Evolutionary conservation across 148 eudicot species (phyloP).

Genomic region (Silene conica): DNA sequence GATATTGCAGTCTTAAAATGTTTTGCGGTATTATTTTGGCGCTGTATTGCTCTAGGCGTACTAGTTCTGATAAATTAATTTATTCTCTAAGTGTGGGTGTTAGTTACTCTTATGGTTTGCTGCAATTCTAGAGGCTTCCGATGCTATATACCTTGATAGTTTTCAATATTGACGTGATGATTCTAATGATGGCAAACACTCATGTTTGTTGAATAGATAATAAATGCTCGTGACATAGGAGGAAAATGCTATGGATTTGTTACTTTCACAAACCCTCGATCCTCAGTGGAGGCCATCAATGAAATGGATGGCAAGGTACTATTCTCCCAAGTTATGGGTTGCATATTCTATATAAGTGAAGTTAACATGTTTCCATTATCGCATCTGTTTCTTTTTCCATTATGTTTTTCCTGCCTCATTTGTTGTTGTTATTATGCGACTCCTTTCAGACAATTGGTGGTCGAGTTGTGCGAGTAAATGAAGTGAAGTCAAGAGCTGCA

Average conservation of each 20-base stretch:
- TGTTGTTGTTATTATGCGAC: conserved; percentile 9
- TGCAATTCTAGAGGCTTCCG: neutral
- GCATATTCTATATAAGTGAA: neutral
- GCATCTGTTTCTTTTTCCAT: neutral
- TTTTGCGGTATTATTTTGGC: neutral
- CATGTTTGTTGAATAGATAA: conserved; percentile 42
- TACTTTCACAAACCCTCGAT: conserved; percentile 77
- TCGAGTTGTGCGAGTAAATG: conserved; percentile 77
- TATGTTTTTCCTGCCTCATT: neutral
- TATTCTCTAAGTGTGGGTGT: neutral
- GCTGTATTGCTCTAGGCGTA: neutral
- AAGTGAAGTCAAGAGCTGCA: conserved; percentile 57
- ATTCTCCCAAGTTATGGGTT: neutral
- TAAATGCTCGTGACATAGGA: conserved; percentile 65
- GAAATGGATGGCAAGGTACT: conserved; percentile 80
- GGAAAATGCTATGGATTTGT: conserved; percentile 93
- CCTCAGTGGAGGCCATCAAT: conserved; percentile 71
- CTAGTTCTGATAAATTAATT: neutral
- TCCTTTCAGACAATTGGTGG: conserved; percentile 66
- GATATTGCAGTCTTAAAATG: neutral
- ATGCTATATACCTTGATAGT: neutral
- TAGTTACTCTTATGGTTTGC: neutral
- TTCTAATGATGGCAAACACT: neutral
- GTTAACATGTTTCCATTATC: neutral
- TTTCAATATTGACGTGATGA: neutral